These are phyloP conservation scores for Petrea volubilis DNA, from an alignment of 257 asterid species.

Conservation along the genomic window DNA sequence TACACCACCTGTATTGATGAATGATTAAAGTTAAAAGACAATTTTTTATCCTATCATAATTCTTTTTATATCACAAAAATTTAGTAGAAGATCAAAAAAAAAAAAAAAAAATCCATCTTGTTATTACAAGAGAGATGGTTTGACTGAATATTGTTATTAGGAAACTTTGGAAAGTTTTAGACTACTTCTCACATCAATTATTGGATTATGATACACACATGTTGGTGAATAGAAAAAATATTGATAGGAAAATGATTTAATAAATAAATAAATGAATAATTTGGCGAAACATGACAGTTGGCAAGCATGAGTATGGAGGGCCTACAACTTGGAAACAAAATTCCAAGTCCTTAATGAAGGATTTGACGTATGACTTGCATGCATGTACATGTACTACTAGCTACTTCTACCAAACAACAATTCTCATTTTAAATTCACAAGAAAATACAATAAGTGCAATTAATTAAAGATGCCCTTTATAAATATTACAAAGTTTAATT, in stretches of 20 bases:
- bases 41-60: no score
- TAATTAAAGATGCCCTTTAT: no score
- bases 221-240: constrained; percentile 10
- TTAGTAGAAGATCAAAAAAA: no score
- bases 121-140: constrained; percentile 4
- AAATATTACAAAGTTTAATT: no score
- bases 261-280: neutral
- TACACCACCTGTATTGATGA: no score
- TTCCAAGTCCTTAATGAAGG: constrained; percentile 43
- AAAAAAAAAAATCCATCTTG: neutral
- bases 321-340: constrained; percentile 42
- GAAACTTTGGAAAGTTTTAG: neutral
- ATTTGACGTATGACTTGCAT: constrained; percentile 51
- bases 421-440: neutral
- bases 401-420: neutral
- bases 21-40: no score
- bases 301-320: constrained; percentile 45
- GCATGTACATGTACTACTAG: constrained; percentile 19
- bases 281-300: constrained; percentile 43
- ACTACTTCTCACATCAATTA: constrained; percentile 27
- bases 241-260: neutral
- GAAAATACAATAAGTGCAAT: neutral
- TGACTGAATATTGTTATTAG: constrained; percentile 29
- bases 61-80: no score
- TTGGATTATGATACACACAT: constrained; percentile 32